A percentile compares a stretch with the other conserved stretches of the same genome.
phyloP scores from a whole-genome alignment of 768 basidiomycete species.

The Neoboletus magnificus region DNA sequence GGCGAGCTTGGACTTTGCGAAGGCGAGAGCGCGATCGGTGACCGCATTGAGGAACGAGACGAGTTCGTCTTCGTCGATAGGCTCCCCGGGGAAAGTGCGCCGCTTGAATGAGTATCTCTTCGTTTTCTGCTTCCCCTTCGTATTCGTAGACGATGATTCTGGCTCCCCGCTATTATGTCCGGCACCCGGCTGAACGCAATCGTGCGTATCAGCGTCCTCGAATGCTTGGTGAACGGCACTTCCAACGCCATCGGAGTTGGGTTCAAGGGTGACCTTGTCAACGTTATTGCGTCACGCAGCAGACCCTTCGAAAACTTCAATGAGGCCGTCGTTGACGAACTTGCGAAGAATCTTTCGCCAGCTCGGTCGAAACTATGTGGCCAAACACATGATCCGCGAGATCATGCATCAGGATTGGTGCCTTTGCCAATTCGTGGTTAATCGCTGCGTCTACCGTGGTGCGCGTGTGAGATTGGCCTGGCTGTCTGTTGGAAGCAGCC shows the following conservation, averaged over 20 bases:
- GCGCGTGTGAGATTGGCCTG: background rate
- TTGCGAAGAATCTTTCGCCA: background rate
- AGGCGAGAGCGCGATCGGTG: constrained; percentile 5
- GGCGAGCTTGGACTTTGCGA: background rate
- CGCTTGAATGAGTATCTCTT: constrained; percentile 4
- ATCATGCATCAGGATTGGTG: background rate
- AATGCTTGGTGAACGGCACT: background rate
- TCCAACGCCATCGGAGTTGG: background rate
- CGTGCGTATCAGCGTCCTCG: background rate
- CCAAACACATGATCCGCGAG: constrained; percentile 5
- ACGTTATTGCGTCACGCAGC: background rate
- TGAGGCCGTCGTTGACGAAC: background rate
- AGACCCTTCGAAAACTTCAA: background rate
- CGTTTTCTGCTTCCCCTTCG: background rate
- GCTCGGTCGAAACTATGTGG: background rate
- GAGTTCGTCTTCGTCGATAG: background rate
- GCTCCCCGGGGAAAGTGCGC: constrained; percentile 1
- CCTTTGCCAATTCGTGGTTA: constrained; percentile 2
- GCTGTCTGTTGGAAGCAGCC: background rate
- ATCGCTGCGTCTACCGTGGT: background rate
- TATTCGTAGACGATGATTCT: background rate
- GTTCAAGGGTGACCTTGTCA: background rate
- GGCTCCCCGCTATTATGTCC: background rate
- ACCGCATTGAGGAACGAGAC: constrained; percentile 7
- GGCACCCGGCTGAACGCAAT: background rate